Conservation (phyloP, 169 alveolate genomes). For the Cryptosporidium meleagridis region DNA sequence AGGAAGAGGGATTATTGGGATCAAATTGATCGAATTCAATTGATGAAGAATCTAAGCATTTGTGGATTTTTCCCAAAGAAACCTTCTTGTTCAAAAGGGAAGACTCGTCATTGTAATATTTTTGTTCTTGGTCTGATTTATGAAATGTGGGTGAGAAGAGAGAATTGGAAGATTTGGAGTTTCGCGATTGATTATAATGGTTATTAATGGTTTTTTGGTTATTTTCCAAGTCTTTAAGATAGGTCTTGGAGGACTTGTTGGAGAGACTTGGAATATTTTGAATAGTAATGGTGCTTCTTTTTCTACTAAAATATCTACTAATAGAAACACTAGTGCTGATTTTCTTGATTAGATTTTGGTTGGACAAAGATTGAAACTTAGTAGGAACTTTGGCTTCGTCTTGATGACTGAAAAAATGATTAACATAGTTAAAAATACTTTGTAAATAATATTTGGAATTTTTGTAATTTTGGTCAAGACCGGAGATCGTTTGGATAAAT, state of each 20-base stretch:
- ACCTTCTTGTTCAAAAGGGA: background rate
- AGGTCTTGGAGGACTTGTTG: background rate
- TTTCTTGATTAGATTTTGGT: background rate
- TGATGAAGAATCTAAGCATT: background rate
- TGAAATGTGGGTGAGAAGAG: too few species aligned
- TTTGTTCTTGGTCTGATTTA: too few species aligned
- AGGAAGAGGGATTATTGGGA: background rate
- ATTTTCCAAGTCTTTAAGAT: background rate
- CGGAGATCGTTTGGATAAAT: background rate
- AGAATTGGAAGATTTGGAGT: too few species aligned
- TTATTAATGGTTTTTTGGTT: background rate
- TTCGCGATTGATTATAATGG: too few species aligned
- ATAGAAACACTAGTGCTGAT: background rate
- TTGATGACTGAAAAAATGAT: background rate
- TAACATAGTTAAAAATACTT: conserved; percentile 5
- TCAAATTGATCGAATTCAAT: background rate
- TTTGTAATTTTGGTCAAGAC: background rate
- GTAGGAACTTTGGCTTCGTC: background rate
- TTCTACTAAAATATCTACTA: conserved; percentile 49
- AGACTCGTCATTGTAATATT: background rate
- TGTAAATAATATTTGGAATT: background rate
- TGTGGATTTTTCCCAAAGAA: background rate
- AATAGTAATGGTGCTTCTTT: background rate
- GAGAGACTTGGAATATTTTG: background rate
- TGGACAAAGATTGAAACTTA: background rate